Evolutionary conservation across 345 rosid genomes (phyloP), one percentile per base, ranked within the genome.

Genomic region (Heritiera littoralis): DNA sequence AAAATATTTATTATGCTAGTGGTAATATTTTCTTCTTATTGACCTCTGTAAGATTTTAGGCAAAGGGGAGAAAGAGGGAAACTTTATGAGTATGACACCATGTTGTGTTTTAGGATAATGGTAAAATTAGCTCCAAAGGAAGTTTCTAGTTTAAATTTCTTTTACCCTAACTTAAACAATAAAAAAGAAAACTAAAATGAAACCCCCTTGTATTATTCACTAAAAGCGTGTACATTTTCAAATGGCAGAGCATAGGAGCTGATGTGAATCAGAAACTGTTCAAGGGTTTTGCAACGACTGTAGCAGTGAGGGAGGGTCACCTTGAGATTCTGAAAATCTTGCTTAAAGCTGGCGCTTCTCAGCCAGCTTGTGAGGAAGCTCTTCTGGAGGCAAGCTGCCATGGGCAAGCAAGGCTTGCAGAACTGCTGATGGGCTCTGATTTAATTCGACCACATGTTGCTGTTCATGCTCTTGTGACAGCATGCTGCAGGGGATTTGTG

Each of bases 351-450:
- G 99, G 98, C 28, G 95, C 97, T 77, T 90, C 90, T 77, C 99
- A 92, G 88, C 91, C 89, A 5, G 95, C 98, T 74, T 96, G 99
- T 81, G 98, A 96, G 88, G 98, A 96, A 84, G 97, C 98, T 76
- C 74, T 96, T 73, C 80, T 92, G 74, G 99, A 89, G 77, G 93
- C 98, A 32, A 87, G 97, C 88, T 89, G 87, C 77, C 93, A 92
- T 59, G 98, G 97, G 54, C 93, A 80, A 54, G 87, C 98, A 30
- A 84, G 86, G 82, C 78, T 83, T 1, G 90, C 88, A 30, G 93
- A 89, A 85, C 85, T 92, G 81, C 97, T 96, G 59, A 89, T 96
- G 94, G 88, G 86, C 75, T 87, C 98, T 82, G 99, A 96, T 87
- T 83, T 96, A 77, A 88, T 94, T 78, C 89, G 98, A 80, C 90